Evolutionary conservation across 1,139 yeast species (phyloP).

Genomic region (Saccharomyces hybrid): DNA sequence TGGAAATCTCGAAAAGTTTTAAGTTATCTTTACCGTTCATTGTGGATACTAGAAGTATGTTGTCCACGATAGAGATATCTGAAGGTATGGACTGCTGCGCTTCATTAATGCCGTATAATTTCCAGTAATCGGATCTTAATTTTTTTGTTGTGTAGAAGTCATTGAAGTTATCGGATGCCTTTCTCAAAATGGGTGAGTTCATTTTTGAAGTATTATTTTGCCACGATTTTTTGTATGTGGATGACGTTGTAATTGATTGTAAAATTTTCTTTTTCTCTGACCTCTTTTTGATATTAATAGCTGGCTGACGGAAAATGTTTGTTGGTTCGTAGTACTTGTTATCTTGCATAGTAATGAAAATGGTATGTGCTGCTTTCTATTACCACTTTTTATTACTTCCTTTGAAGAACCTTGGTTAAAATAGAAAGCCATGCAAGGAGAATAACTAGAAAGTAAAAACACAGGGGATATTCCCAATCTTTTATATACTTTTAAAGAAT

Average conservation of each 20-base stretch:
- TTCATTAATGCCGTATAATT: slow-evolving; percentile 1
- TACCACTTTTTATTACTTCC: neutral
- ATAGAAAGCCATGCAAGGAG: neutral
- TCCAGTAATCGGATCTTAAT: slow-evolving; percentile 25
- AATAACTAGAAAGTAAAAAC: neutral
- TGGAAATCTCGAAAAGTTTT: slow-evolving; percentile 14
- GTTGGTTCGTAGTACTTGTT: slow-evolving; percentile 21
- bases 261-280: neutral
- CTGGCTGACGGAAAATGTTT: slow-evolving; percentile 25
- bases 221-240: slow-evolving; percentile 15
- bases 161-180: slow-evolving; percentile 25
- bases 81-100: slow-evolving; percentile 8
- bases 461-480: neutral
- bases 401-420: neutral
- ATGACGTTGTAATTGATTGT: slow-evolving; percentile 6
- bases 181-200: slow-evolving; percentile 20
- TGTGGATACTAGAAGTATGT: slow-evolving; percentile 17
- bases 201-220: slow-evolving; percentile 14
- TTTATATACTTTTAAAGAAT: neutral
- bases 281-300: slow-evolving; percentile 17
- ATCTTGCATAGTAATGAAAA: neutral
- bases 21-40: slow-evolving; percentile 14
- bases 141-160: slow-evolving; percentile 24
- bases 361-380: neutral
- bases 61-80: slow-evolving; percentile 14